phyloP scores from a whole-genome alignment of 2,329 filamentous ascomycete species.

The Dothiorella sarmentorum region DNA sequence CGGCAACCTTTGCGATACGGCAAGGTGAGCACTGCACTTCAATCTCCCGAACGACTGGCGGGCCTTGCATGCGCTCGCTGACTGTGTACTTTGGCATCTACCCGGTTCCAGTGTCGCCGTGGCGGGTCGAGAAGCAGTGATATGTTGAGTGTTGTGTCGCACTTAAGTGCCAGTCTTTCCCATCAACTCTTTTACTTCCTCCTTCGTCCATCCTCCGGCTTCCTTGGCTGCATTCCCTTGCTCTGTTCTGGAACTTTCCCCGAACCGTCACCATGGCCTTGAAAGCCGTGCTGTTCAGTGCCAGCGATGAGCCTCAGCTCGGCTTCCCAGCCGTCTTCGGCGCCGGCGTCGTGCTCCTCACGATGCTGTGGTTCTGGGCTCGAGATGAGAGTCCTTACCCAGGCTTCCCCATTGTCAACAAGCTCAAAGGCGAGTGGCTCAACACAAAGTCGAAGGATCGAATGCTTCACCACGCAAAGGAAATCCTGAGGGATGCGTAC shows the following conservation, averaged over 20 bases:
- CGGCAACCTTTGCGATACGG: too few species aligned
- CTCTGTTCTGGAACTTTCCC: background rate
- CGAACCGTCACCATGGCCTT: background rate
- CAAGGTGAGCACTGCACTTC: too few species aligned
- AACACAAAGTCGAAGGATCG: background rate
- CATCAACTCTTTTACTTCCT: too few species aligned
- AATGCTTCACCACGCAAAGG: background rate
- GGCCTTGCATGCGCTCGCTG: too few species aligned
- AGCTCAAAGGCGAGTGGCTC: background rate
- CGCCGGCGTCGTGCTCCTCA: background rate
- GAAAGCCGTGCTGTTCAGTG: background rate
- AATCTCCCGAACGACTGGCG: too few species aligned
- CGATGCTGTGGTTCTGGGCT: background rate
- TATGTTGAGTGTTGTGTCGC: background rate
- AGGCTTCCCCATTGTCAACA: background rate
- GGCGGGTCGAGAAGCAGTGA: too few species aligned
- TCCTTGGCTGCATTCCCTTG: too few species aligned
- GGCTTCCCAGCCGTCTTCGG: background rate
- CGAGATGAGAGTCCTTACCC: background rate
- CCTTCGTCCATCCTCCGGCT: too few species aligned
- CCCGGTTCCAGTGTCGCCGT: too few species aligned
- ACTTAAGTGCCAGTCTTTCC: background rate
- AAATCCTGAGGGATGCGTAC: background rate
- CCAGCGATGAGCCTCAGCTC: background rate
- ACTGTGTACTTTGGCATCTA: too few species aligned